Percentiles rank a stretch among this genome's conserved stretches.
phyloP scores from a whole-genome alignment of 1,139 yeast species.

The Torulaspora pretoriensis region DNA sequence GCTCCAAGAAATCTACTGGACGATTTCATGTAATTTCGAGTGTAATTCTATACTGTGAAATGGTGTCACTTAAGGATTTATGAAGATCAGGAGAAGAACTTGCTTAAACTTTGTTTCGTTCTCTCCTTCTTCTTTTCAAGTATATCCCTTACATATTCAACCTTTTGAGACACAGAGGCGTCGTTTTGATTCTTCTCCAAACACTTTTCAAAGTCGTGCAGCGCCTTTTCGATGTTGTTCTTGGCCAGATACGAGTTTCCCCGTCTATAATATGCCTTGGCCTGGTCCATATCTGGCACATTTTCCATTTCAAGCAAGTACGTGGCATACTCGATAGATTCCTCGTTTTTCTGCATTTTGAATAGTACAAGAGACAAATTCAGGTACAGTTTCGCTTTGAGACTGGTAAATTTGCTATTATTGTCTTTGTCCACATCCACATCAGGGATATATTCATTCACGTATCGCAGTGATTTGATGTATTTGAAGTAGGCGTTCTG shows the following conservation, averaged over 20 bases:
- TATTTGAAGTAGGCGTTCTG: constrained; percentile 57
- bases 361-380: constrained; percentile 54
- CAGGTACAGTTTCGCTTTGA: constrained; percentile 59
- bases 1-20: constrained; percentile 29
- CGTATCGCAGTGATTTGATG: constrained; percentile 58
- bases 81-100: constrained; percentile 43
- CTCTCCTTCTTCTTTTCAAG: constrained; percentile 44
- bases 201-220: constrained; percentile 46
- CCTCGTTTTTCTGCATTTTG: constrained; percentile 45
- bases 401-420: constrained; percentile 46
- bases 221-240: constrained; percentile 49
- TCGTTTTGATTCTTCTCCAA: constrained; percentile 47
- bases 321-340: constrained; percentile 50
- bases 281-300: constrained; percentile 43
- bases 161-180: constrained; percentile 44
- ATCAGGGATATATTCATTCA: constrained; percentile 70
- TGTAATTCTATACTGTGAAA: too few relatives aligned
- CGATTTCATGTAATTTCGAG: constrained; percentile 25
- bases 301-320: constrained; percentile 51
- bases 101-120: constrained; percentile 54
- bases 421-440: constrained; percentile 57
- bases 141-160: constrained; percentile 40
- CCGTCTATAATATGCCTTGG: constrained; percentile 60
- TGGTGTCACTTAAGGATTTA: not conserved
- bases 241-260: constrained; percentile 48